Base-by-base conservation (phyloP, 129 eudicot genomes). In the Artemisia argyi region DNA sequence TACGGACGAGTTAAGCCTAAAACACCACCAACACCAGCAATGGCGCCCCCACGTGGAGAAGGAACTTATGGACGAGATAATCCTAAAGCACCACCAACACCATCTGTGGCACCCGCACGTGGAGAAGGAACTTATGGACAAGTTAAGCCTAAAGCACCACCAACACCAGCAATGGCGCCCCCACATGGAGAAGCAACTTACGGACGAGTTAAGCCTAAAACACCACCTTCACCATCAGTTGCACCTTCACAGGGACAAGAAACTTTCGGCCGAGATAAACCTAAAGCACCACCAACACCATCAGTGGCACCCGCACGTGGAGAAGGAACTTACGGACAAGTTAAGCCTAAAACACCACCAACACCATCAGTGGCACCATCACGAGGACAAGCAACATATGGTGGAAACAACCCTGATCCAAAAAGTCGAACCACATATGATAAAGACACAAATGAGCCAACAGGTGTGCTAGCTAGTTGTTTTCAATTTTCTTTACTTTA, bases 71-170 rank as follows among this genome's bases (percentile, higher is more conserved):
- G 35, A 4, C 35, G 6, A 30, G 35, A 0, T 30, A 30, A 30
- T 0, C 35, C 35, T 30, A 30, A 30, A 30, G 6, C 35, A 30
- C 35, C 35, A 30, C 35, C 35, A 30, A 30, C 35, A 4, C 35
- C 35, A 30, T 4, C 35, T 3, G 6, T 30, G 6, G 35, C 69
- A 44, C 53, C 15, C 3, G 1, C 59, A 2, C 59, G 11, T 3
- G 59, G 46, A 2, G 13, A 67, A 7, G 26, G 22, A 7, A 49
- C 63, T 32, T 70, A 17, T 7, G 19, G 35, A 11, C 51, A 52
- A 30, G 73, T n/a, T 69, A 30, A 54, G 11, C 74, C 74, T 52
- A 69, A 54, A 53, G 1, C 74, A 69, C 74, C 74, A 16, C 52
- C 63, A 46, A 11, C 74, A 1, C 52, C 65, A 0, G 16, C n/a